Base-by-base conservation (phyloP, 1,139 yeast species). In the Tardiomyces blankii region DNA sequence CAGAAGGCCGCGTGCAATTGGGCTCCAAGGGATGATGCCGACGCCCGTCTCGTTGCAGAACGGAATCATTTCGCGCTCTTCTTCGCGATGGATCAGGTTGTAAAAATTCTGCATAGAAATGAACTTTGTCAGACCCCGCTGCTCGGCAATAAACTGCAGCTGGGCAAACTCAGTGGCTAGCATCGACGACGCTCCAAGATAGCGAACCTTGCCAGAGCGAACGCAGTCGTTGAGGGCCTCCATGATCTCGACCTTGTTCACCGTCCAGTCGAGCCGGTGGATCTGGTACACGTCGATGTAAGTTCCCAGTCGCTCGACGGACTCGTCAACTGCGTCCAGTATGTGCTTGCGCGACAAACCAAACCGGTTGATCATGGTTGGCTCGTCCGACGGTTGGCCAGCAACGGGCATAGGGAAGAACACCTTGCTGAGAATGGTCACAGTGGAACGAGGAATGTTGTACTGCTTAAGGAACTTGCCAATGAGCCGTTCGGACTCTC, bases 261-360 rank as follows among this genome's bases (percentile, higher is more conserved):
- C 46, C 19, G 38, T 18, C 25, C 42, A 32, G 39, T 49, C 52
- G 18, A 48, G 35, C 5, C 52, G 42, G 46, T 48, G 51, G 43
- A 49, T 49, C 39, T 49, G 47, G 1, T 85, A 84, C 53, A 85
- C 68, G 61, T 87, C 95, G 51, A 87, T 65, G 58, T 84, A 84
- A 0, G 94, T 82, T n/a, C 75, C 63, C 47, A 87, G 69, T 48
- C 95, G 67, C 44, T 74, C 61, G 13, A 69, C 70, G 4, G 77
- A 72, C 1, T 57, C 70, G 43, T 70, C 66, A 21, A 60, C 70
- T 2, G 75, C 76, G 52, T 72, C 75, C 35, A 71, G 49, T 21
- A 74, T 66, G 53, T 74, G 76, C 42, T 72, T 73, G 49, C 77
- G 58, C 1, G 77, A 72, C 33, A 71, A 57, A 0, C 77, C 77